phyloP scores from a whole-genome alignment of 176 grass and related monocot species.

The Oryza punctata region DNA sequence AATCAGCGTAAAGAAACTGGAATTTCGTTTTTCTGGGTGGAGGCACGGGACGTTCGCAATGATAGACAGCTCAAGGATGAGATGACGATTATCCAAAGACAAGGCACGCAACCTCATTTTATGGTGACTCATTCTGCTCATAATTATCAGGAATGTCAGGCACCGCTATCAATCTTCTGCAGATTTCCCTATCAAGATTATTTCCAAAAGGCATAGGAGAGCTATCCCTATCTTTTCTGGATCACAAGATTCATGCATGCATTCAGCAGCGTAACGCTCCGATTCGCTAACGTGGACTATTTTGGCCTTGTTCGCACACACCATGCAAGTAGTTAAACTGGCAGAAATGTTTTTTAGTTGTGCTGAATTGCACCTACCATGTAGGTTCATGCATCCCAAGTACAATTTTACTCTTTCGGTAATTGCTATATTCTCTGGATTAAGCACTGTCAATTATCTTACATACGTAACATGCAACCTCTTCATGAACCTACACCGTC shows the following conservation, averaged over 20 bases:
- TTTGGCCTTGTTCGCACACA: not conserved
- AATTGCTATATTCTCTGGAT: not conserved
- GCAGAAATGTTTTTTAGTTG: not conserved
- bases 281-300: not conserved
- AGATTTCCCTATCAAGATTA: not conserved
- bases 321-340: not conserved
- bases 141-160: not conserved
- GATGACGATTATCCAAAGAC: not conserved
- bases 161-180: not conserved
- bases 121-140: not conserved
- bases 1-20: no score
- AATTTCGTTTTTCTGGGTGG: not conserved
- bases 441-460: not conserved
- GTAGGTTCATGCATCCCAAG: not conserved
- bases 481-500: not conserved
- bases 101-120: not conserved
- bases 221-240: not conserved
- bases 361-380: no score
- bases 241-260: not conserved
- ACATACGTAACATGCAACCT: not conserved
- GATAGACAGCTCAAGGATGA: not conserved
- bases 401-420: not conserved
- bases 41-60: not conserved
- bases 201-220: not conserved
- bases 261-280: not conserved